phyloP scores from a whole-genome alignment of 1,139 yeast genomes.

The Lodderomyces parapsilosis region DNA sequence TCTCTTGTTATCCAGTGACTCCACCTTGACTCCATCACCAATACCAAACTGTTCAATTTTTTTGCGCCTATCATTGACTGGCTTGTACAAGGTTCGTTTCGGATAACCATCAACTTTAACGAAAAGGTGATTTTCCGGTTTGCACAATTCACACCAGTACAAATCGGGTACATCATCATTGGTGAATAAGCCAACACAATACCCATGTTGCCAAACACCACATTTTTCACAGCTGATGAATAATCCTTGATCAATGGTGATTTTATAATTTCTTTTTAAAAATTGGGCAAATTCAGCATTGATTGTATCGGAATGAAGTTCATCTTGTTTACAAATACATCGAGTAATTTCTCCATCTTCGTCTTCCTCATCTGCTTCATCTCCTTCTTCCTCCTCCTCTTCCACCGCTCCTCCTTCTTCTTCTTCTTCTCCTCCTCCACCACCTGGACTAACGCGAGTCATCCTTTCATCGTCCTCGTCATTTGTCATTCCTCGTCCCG shows the following conservation, averaged over 20 bases:
- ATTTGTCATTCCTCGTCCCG: not conserved
- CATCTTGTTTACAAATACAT: slow-evolving; percentile 83
- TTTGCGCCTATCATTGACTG: slow-evolving; percentile 47
- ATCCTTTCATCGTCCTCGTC: not conserved
- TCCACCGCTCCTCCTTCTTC: slow-evolving; percentile 8
- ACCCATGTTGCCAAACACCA: slow-evolving; percentile 97
- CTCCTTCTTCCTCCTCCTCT: slow-evolving; percentile 18
- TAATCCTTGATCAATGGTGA: slow-evolving; percentile 72
- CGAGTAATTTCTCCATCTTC: slow-evolving; percentile 79
- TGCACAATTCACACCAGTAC: slow-evolving; percentile 90
- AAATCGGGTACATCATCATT: slow-evolving; percentile 83
- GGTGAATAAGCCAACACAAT: slow-evolving; percentile 79
- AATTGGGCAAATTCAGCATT: slow-evolving; percentile 40
- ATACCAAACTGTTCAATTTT: slow-evolving; percentile 33
- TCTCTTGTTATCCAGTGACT: slow-evolving; percentile 2
- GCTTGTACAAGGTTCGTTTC: slow-evolving; percentile 43
- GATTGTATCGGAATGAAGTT: slow-evolving; percentile 44
- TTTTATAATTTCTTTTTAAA: slow-evolving; percentile 52
- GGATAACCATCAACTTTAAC: slow-evolving; percentile 27
- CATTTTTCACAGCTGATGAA: slow-evolving; percentile 91
- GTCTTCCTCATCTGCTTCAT: slow-evolving; percentile 30
- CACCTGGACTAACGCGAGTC: not conserved
- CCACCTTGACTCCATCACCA: slow-evolving; percentile 4
- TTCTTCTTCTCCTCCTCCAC: slow-evolving; percentile 5
- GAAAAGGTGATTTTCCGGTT: slow-evolving; percentile 73